Evolutionary conservation across 768 basidiomycete species (phyloP).

Genomic region (Multifurca ochricompacta): DNA sequence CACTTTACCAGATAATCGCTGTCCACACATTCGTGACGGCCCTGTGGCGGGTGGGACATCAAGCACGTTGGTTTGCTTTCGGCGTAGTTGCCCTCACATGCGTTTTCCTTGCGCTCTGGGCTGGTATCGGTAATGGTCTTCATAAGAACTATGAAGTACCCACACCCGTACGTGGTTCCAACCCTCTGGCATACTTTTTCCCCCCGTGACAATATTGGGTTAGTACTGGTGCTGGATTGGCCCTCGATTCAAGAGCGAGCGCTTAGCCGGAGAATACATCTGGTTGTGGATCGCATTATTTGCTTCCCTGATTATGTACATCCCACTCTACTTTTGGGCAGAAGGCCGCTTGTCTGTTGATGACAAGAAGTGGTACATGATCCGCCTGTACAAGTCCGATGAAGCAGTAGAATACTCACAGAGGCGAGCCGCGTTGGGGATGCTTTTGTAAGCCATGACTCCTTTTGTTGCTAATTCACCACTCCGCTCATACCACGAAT

Average conservation of each 20-base stretch:
- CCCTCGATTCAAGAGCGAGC: conserved; percentile 24
- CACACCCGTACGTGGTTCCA: conserved; percentile 27
- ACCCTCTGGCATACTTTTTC: not conserved
- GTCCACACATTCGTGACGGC: conserved; percentile 35
- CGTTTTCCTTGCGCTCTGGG: conserved; percentile 28
- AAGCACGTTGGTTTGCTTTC: conserved; percentile 25
- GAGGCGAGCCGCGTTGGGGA: conserved; percentile 8
- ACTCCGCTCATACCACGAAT: not conserved
- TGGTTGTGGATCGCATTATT: conserved; percentile 39
- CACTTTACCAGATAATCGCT: conserved; percentile 24
- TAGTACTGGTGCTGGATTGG: conserved; percentile 41
- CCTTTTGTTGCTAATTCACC: not conserved
- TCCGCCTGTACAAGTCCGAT: conserved; percentile 18
- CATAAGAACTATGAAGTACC: conserved; percentile 28
- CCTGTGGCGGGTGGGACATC: conserved; percentile 30
- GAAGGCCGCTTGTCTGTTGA: conserved; percentile 30
- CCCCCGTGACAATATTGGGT: conserved; percentile 3
- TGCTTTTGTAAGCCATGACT: conserved; percentile 26
- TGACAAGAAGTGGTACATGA: conserved; percentile 30
- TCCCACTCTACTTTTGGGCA: conserved; percentile 33
- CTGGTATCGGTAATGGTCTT: conserved; percentile 27
- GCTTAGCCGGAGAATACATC: conserved; percentile 36
- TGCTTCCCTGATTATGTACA: conserved; percentile 30
- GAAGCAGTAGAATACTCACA: not conserved
- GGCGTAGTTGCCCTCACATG: not conserved